Base-by-base conservation (phyloP, 495 filamentous ascomycete genomes). In the Podospora comata region DNA sequence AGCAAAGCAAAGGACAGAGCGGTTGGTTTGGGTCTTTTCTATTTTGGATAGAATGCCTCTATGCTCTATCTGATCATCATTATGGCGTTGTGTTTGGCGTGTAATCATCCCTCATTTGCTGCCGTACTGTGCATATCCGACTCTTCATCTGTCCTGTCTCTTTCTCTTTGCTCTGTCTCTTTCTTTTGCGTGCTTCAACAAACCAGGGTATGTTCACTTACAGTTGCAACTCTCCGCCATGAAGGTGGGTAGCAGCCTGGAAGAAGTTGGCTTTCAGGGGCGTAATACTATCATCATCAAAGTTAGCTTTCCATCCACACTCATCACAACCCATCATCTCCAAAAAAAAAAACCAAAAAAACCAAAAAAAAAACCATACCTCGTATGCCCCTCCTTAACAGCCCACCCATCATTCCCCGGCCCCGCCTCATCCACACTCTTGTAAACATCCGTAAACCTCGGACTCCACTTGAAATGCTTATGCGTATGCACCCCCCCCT, bases 381-480 rank as follows among this genome's bases (percentile, higher is more conserved):
- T 97, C 5, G 93, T 93, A 80, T 90, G 90, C 56, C 92, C 91
- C 76, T 94, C 88, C 77, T 91, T 91, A 15, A 99, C 90, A 16
- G 88, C 89, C 95, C 94, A 97, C 48, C 95, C 95, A 83, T 99
- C 95, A 78, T 94, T 96, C 26, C 95, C 95, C 18, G 92, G 91
- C 61, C 80, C 80, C 65, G 88, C 87, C 67, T 91, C 86, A 70
- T 95, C 89, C 28, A 97, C 92, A 64, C 90, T 93, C 68, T 88
- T 85, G 76, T 91, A 90, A 2, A 99, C 91, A 81, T 97, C 93
- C 20, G 85, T 80, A 77, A 97, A 95, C 66, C 87, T 87, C 1
- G 95, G 95, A 66, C 90, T 86, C 95, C 95, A 99, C 79, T 92
- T 92, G 81, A 97, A 99, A 77, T 96, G 91, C 76, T 90, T 93